Percentiles rank a stretch among this genome's conserved stretches.
phyloP scores from a whole-genome alignment of 1,284 basidiomycete genomes.

The Singerocomus rubriflavus region DNA sequence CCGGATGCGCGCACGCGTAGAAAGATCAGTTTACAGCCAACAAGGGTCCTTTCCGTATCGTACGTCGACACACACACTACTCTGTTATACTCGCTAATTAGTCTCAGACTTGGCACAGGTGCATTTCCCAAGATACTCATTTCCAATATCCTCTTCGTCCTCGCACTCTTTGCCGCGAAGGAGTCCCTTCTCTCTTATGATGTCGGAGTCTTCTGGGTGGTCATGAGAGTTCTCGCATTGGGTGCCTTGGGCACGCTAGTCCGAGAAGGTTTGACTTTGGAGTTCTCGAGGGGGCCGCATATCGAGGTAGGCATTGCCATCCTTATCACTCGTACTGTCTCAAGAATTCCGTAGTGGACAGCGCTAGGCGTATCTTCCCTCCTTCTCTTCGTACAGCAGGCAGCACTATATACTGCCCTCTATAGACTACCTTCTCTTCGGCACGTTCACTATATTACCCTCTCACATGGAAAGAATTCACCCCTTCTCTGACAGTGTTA shows the following conservation, averaged over 20 bases:
- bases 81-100: background rate
- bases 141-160: slow-evolving; percentile 58
- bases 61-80: slow-evolving; percentile 33
- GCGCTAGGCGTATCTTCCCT: slow-evolving; percentile 64
- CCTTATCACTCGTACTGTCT: slow-evolving; percentile 4
- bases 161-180: slow-evolving; percentile 60
- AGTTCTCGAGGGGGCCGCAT: slow-evolving; percentile 47
- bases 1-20: slow-evolving; percentile 67
- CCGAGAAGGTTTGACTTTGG: slow-evolving; percentile 54
- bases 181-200: slow-evolving; percentile 62
- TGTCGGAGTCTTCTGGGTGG: slow-evolving; percentile 69
- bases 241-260: slow-evolving; percentile 57
- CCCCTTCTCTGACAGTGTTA: slow-evolving; percentile 43
- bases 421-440: slow-evolving; percentile 61
- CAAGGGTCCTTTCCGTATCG: slow-evolving; percentile 52
- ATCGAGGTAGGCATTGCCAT: slow-evolving; percentile 50
- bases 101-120: slow-evolving; percentile 44
- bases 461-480: background rate
- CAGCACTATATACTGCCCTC: slow-evolving; percentile 57
- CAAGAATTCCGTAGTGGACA: slow-evolving; percentile 53
- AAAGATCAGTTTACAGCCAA: slow-evolving; percentile 60
- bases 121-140: slow-evolving; percentile 54
- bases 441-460: slow-evolving; percentile 36
- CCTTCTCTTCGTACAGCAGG: slow-evolving; percentile 64
- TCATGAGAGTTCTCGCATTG: slow-evolving; percentile 65